Conservation (phyloP, 148 eudicot genomes). For the Oxyria digyna region DNA sequence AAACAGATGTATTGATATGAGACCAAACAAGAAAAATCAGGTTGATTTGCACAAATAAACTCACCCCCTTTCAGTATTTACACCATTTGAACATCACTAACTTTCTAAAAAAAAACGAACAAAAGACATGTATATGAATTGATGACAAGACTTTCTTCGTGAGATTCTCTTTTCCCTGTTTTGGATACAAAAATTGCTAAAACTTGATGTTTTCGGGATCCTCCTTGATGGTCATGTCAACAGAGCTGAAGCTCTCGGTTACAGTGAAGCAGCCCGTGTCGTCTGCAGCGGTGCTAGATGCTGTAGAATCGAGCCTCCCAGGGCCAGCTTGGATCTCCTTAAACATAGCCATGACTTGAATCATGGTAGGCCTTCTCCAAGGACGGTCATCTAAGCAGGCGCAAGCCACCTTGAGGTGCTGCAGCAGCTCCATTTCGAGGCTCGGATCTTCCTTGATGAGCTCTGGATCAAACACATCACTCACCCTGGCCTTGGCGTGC, state of each 20-base stretch:
- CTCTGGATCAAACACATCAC: conserved; percentile 63
- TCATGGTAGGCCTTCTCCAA: conserved; percentile 75
- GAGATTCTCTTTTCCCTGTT: not conserved
- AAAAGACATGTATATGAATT: not conserved
- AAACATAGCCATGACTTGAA: conserved; percentile 91
- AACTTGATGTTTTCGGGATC: not conserved
- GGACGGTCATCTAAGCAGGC: conserved; percentile 85
- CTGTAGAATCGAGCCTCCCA: conserved; percentile 31
- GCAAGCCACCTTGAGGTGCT: conserved; percentile 68
- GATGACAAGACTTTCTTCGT: not conserved
- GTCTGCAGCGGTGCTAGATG: not conserved
- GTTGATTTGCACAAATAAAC: not conserved
- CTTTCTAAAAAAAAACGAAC: not conserved
- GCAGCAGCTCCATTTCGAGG: conserved; percentile 57
- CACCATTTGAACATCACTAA: not conserved
- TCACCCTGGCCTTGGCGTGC: conserved; percentile 45
- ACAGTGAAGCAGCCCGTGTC: not conserved
- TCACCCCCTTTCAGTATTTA: not conserved
- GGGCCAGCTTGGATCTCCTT: conserved; percentile 91
- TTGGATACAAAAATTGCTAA: not conserved
- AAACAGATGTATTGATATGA: not conserved
- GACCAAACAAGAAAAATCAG: not conserved
- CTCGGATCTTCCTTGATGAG: conserved; percentile 46
- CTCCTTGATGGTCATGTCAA: not conserved
- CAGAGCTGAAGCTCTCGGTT: not conserved